A percentile compares a stretch with the other conserved stretches of the same genome.
Evolutionary conservation across 768 basidiomycete genomes (phyloP).

Genomic region (Pisolithus marmoratus): DNA sequence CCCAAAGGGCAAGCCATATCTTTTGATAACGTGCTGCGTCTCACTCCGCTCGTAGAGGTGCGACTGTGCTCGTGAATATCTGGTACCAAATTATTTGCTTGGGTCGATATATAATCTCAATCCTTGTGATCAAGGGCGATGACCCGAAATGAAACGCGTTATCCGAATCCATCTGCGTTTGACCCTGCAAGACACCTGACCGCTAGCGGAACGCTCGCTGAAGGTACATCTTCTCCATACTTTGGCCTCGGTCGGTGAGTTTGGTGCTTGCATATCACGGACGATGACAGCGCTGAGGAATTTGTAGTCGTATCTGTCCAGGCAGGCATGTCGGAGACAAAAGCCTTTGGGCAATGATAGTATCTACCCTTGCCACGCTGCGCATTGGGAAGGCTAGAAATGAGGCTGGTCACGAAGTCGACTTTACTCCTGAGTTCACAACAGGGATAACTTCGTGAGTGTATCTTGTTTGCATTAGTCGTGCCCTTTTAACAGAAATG

Average conservation of each 20-base stretch:
- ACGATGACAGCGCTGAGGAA: not conserved
- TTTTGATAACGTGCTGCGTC: not conserved
- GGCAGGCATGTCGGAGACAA: constrained; percentile 30
- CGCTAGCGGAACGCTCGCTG: constrained; percentile 8
- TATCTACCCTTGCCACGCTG: constrained; percentile 24
- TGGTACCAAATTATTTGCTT: constrained; percentile 12
- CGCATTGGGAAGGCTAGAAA: constrained; percentile 21
- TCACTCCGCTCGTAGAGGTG: constrained; percentile 5
- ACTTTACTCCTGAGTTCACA: constrained; percentile 18
- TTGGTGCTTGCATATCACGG: not conserved
- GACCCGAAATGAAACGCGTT: constrained; percentile 44
- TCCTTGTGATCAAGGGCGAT: constrained; percentile 30
- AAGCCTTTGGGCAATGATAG: constrained; percentile 28
- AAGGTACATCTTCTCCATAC: not conserved
- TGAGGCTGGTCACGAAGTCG: constrained; percentile 26
- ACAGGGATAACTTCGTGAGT: constrained; percentile 14
- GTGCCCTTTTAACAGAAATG: not conserved
- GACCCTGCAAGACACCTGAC: constrained; percentile 51
- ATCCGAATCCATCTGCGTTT: constrained; percentile 48
- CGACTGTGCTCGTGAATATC: constrained; percentile 15
- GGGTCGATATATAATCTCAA: not conserved
- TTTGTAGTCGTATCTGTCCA: constrained; percentile 26
- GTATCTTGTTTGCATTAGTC: not conserved
- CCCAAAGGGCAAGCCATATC: constrained; percentile 19
- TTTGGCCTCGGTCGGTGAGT: constrained; percentile 26